Percentiles rank a stretch among this genome's conserved stretches.
phyloP scores from a whole-genome alignment of 148 eudicot species.

The Fallopia convolvulus region DNA sequence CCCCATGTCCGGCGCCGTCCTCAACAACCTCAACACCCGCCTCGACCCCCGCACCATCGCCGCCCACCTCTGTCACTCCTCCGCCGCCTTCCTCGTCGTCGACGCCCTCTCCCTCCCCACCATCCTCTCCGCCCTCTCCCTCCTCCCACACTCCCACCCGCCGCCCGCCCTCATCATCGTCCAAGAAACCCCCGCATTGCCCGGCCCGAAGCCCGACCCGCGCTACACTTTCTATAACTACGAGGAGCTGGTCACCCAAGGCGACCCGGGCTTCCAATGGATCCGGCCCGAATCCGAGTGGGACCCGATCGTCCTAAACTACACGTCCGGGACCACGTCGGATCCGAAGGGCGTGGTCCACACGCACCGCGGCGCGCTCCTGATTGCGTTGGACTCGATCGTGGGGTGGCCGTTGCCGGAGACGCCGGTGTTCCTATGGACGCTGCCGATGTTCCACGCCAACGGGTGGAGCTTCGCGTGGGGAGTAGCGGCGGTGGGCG shows the following conservation, averaged over 20 bases:
- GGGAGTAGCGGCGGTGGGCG: slow-evolving; percentile 47
- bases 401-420: slow-evolving; percentile 30
- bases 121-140: slow-evolving; percentile 28
- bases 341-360: slow-evolving; percentile 46
- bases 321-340: slow-evolving; percentile 49
- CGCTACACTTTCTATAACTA: slow-evolving; percentile 7
- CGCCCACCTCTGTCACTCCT: slow-evolving; percentile 32
- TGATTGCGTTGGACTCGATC: slow-evolving; percentile 26
- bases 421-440: slow-evolving; percentile 41
- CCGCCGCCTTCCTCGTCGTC: slow-evolving; percentile 30
- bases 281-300: slow-evolving; percentile 30
- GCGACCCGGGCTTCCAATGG: slow-evolving; percentile 36
- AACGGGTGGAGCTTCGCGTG: slow-evolving; percentile 48
- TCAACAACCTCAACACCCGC: slow-evolving; percentile 46
- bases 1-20: slow-evolving; percentile 57
- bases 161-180: slow-evolving; percentile 15
- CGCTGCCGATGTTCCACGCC: slow-evolving; percentile 49
- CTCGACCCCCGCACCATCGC: slow-evolving; percentile 39
- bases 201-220: background rate
- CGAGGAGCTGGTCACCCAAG: slow-evolving; percentile 21
- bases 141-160: slow-evolving; percentile 6
- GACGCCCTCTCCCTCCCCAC: slow-evolving; percentile 16
- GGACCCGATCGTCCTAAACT: slow-evolving; percentile 38
- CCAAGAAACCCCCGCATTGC: slow-evolving; percentile 7
- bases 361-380: slow-evolving; percentile 31